Evolutionary conservation across 148 eudicot genomes (phyloP), one percentile per base, ranked within the genome.

Genomic region (Rhododendron henanense): DNA sequence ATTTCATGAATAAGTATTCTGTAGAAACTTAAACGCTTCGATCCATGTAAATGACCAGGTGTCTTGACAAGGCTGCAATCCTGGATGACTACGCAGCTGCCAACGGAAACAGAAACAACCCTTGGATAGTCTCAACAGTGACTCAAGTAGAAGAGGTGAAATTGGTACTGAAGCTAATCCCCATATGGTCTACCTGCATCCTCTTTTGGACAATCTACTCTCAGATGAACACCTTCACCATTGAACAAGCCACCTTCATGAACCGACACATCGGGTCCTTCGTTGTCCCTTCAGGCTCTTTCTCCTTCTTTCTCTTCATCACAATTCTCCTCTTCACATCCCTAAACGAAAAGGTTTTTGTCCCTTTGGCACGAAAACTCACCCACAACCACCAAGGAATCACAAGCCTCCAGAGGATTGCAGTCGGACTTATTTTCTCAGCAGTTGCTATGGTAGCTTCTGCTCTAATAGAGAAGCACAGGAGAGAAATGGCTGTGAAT

Each of bases 151-250:
- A 95, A 90, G 98, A 97, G 86, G 99, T 97, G 79, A 97, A 97
- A 89, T 89, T 97, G 96, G 99, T 95, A 37, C 78, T 94, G 69
- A 96, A 90, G 85, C 96, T 97, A 21, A 74, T 97, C 74, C 99
- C 98, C 2, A 92, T 97, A 81, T 97, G 99, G 99, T 92, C 98
- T 11, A 97, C 99, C 13, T 94, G 92, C 47, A 97, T 97, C 83
- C 92, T 95, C 78, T 97, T 97, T 83, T 97, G 99, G 99, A 97
- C 99, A 74, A 91, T 93, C 53, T 97, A 97, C 93, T 97, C 99
- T 31, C 98, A 97, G 84, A 97, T 97, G 99, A 97, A 94, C 57
- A 97, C 99, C 73, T 97, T 97, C 96, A 95, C 96, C 71, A 91
- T 95, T 28, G 98, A 95, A 85, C 99, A 97, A 92, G 99, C 98